Base-by-base conservation (phyloP, 768 basidiomycete species). In the Pholiota conissans region DNA sequence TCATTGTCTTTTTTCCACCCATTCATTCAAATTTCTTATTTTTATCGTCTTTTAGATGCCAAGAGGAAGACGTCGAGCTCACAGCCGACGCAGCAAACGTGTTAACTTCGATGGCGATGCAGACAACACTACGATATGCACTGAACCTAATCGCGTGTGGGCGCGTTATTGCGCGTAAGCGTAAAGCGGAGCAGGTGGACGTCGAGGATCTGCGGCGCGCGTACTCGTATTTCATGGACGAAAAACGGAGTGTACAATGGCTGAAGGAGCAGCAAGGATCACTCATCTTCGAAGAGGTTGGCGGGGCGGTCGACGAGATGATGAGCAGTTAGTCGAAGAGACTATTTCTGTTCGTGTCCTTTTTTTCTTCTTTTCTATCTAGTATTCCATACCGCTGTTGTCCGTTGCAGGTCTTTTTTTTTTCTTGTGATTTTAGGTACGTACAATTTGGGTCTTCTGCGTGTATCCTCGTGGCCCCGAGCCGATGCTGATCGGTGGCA, bases 111-210 rank as follows among this genome's bases (percentile, higher is more conserved):
- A 96, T 99, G 85, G 95, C 93, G 1, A 74, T 79, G 60, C 85
- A 93, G 61, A 95, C 96, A 5, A 97, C 95, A 0, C 79, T 98
- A 37, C 89, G 96, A 55, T 98, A 97, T 68, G 91, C 93, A 0
- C 83, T 98, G 42, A 96, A 98, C 74, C 78, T 98, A 55, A 98
- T 99, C 61, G 95, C 95, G 1, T 94, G 93, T 48, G 92, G 91
- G 0, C 87, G 92, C 62, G 84, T 97, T 45, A 77, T 96, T 16
- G 91, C 96, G 5, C 80, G 84, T 60, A 89, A 93, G 66, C 84
- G 96, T 28, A 95, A 93, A 63, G 78, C 84, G 8, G 87, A 88
- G 53, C 76, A 79, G 29, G 95, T 98, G 9, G 92, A 89, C 37
- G 89, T 92, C 0, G 86, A 90, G 49, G 96, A 98, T 70, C 78